phyloP scores from a whole-genome alignment of 1,139 yeast genomes.

The Meyerozyma elateridarum region DNA sequence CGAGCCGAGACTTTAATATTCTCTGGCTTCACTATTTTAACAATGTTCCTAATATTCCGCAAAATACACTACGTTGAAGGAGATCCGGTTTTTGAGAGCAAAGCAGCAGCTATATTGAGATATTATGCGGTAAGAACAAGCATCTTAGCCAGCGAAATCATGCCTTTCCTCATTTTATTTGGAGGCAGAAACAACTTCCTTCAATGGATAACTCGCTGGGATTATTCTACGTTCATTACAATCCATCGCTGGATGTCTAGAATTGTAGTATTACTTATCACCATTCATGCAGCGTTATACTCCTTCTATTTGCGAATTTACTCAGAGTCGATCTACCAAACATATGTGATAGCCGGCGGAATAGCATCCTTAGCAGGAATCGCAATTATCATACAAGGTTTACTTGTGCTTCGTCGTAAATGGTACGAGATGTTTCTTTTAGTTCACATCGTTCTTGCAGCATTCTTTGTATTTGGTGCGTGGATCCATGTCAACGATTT shows the following conservation, averaged over 20 bases:
- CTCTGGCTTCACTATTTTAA: constrained; percentile 6
- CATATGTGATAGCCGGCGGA: constrained; percentile 6
- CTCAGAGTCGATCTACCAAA: constrained; percentile 22
- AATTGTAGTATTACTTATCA: constrained; percentile 33
- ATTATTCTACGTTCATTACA: constrained; percentile 52
- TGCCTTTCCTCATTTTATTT: constrained; percentile 50
- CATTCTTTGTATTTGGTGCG: constrained; percentile 39
- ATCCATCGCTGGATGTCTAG: constrained; percentile 61
- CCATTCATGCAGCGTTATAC: constrained; percentile 38
- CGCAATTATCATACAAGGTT: constrained; percentile 9
- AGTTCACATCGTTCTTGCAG: constrained; percentile 37
- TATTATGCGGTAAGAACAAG: constrained; percentile 56
- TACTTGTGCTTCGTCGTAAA: constrained; percentile 32
- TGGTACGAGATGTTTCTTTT: constrained; percentile 43
- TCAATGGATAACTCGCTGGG: constrained; percentile 55
- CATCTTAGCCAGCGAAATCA: constrained; percentile 46
- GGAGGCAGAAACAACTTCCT: constrained; percentile 62
- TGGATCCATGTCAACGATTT: constrained; percentile 34
- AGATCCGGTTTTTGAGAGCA: constrained; percentile 25
- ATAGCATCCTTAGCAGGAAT: constrained; percentile 5
- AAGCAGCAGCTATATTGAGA: constrained; percentile 18
- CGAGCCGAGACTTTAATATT: constrained; percentile 11
- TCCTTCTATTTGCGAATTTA: constrained; percentile 15
- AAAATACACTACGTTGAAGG: constrained; percentile 21
- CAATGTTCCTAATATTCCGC: constrained; percentile 5